Evolutionary conservation across 1,139 yeast genomes (phyloP).

Genomic region (Oligophagozyma castellii): DNA sequence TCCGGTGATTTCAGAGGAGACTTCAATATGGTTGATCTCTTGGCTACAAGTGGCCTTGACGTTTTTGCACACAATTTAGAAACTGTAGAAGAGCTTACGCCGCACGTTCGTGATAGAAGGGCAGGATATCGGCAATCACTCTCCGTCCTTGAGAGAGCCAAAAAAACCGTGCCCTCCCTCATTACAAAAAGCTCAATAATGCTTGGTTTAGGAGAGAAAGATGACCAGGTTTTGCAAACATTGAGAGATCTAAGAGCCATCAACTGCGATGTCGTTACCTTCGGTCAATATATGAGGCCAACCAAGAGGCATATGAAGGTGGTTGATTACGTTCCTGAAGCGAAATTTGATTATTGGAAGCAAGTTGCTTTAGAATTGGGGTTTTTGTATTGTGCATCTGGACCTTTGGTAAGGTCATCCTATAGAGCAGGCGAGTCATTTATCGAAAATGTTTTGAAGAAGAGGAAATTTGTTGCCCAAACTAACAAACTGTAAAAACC

Average conservation of each 20-base stretch:
- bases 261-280: slow-evolving; percentile 87
- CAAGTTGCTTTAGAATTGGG: slow-evolving; percentile 74
- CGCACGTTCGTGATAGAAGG: slow-evolving; percentile 89
- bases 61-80: slow-evolving; percentile 96
- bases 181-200: slow-evolving; percentile 89
- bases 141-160: slow-evolving; percentile 66
- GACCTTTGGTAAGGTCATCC: slow-evolving; percentile 91
- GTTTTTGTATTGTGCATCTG: slow-evolving; percentile 90
- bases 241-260: slow-evolving; percentile 60
- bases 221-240: slow-evolving; percentile 71
- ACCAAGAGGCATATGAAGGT: slow-evolving; percentile 98
- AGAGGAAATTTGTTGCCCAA: slow-evolving; percentile 42
- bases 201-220: slow-evolving; percentile 96
- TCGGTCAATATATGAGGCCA: slow-evolving; percentile 99
- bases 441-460: slow-evolving; percentile 82
- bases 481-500: no score
- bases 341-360: slow-evolving; percentile 88
- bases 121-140: slow-evolving; percentile 90
- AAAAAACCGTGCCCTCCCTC: slow-evolving; percentile 56
- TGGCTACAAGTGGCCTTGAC: slow-evolving; percentile 82
- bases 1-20: slow-evolving; percentile 96
- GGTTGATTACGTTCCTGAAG: slow-evolving; percentile 90
- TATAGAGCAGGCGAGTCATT: slow-evolving; percentile 98
- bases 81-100: slow-evolving; percentile 91
- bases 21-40: slow-evolving; percentile 58